Evolutionary conservation across 331 rosid genomes (phyloP), one percentile per base, ranked within the genome.

Genomic region (Quercus phellos): DNA sequence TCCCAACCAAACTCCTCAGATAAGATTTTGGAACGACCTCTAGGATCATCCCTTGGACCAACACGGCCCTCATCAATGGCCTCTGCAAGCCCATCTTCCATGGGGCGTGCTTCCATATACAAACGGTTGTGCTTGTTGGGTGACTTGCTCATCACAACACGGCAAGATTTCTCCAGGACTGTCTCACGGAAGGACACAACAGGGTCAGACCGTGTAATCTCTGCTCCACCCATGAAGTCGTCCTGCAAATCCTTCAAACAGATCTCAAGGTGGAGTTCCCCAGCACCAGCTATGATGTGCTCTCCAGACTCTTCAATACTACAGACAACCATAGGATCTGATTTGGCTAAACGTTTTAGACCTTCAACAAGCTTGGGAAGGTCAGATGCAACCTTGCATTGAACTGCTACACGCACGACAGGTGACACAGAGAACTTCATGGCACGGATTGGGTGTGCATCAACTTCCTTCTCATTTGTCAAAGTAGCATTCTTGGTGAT

Each of bases 101-200:
- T 0, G 2, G 98, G 98, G 0, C 96, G 88, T 4, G 97, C 98
- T 74, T 94, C 97, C 98, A 94, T 94, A 86, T 91, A 94, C 18
- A 94, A 82, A 24, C 95, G 87, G 82, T 91, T 93, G 68, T 93
- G 97, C 78, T 91, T 93, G 88, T 93, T 91, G 2, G 95, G 97
- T 1, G 98, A 94, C 73, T 94, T 94, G 78, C 98, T 94, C 98
- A 94, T 94, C 80, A 94, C 97, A 0, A 89, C 87, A 11, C 90
- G 96, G 84, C 84, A 27, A 0, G 97, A 94, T 75, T 85, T 92
- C 84, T 92, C 97, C 0, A 88, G 80, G 68, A 94, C 97, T 21
- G 97, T 94, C 85, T 94, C 98, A 21, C 98, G 90, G 85, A 91
- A 94, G 2, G 98, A 94, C 30, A 94, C 97, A 14, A 92, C 93